Evolutionary conservation across 1,284 basidiomycete genomes (phyloP).

Genomic region (Malassezia yamatoensis): DNA sequence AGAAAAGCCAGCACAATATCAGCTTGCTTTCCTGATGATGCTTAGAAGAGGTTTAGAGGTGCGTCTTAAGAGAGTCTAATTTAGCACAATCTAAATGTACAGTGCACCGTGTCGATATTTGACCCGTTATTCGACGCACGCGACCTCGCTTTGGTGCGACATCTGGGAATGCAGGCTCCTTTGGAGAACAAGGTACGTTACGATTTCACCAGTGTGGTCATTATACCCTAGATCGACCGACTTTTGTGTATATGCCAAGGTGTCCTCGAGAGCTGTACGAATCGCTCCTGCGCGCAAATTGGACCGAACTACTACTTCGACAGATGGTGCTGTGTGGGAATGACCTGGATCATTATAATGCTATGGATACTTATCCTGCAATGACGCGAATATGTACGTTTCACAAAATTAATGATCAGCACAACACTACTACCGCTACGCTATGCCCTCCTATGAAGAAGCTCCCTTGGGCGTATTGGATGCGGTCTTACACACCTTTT

Average conservation of each 20-base stretch:
- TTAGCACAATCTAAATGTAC: not conserved
- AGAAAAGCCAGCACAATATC: not conserved
- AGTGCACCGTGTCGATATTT: not conserved
- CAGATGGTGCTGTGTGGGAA: slow-evolving; percentile 16
- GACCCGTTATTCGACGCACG: slow-evolving; percentile 8
- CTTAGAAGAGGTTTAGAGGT: not conserved
- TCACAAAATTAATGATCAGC: not conserved
- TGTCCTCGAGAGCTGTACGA: slow-evolving; percentile 22
- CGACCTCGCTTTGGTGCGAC: slow-evolving; percentile 3
- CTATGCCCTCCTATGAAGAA: not conserved
- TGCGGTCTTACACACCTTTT: slow-evolving; percentile 8
- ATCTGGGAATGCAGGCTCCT: not conserved
- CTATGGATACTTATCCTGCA: not conserved
- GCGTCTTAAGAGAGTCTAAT: not conserved
- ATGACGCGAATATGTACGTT: not conserved
- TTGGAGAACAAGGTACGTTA: slow-evolving; percentile 3
- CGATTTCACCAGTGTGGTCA: slow-evolving; percentile 5
- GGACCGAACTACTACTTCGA: slow-evolving; percentile 7
- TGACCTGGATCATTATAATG: slow-evolving; percentile 3
- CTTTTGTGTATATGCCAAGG: slow-evolving; percentile 23
- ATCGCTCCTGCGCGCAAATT: slow-evolving; percentile 19
- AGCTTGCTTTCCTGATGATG: slow-evolving; percentile 5
- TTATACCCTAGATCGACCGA: slow-evolving; percentile 10
- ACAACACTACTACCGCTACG: not conserved
- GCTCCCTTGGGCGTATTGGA: slow-evolving; percentile 7